Base-by-base conservation (phyloP, 2,329 filamentous ascomycete species). In the Teratosphaeriaceae sp. region DNA sequence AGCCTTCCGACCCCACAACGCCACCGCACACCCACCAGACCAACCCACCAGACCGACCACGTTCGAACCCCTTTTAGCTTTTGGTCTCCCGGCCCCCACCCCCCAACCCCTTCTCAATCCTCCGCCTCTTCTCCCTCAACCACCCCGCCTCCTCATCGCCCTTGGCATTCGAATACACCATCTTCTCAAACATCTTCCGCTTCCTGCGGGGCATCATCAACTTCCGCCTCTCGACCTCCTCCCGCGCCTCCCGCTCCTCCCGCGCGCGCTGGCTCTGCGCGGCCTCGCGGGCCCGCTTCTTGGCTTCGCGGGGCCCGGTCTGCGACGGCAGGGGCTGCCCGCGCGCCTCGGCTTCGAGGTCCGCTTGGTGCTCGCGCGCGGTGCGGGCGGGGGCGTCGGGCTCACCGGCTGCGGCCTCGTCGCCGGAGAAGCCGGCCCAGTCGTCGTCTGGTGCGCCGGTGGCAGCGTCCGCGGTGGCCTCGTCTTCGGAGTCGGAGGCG, bases 191-290 rank as follows among this genome's bases (percentile, higher is more conserved):
- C 59, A 96, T 72, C 80, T 96, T 96, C 59, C 92, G 78, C 81
- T 97, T 98, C 79, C 94, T 92, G 67, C 94, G 86, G 66, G 85
- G 86, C 74, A 97, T 82, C 92, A 98, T 98, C 72, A 94, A 92
- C 79, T 95, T 96, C 64, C 87, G 84, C 50, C 90, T 78, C 66
- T 95, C 88, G 45, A 94, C 68, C 58, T 97, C 89, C 66, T 97
- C 92, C 3, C 84, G 82, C 61, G 92, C 85, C 58, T 76, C 70
- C 57, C 68, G 63, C 57, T 79, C 76, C 62, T 74, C 75, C 47
- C 80, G 78, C 26, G 80, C 78, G 46, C 70, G 67, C 67, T 85
- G 82, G 71, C 83, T 84, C 54, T 78, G 53, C 74, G 78, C 84
- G 53, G 82, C 79, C 67, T 84, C 84, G 24, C 74, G 79, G 45